phyloP scores from a whole-genome alignment of 2,329 filamentous ascomycete species.

The Xylariales sp. region DNA sequence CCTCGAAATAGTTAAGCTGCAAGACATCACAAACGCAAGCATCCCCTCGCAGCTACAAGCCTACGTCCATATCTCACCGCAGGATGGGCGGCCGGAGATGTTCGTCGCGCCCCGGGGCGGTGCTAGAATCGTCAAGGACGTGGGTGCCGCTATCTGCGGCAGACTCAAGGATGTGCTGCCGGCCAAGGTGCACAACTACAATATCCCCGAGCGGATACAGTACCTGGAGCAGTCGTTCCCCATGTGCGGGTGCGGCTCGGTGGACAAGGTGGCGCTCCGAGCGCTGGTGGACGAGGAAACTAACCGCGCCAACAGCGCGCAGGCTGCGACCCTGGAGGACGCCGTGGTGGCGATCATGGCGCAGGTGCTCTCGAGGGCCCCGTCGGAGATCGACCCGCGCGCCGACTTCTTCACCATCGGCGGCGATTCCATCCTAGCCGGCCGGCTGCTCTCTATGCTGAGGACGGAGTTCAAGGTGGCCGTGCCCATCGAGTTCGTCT shows the following conservation, averaged over 20 bases:
- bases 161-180: slow-evolving; percentile 7
- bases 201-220: slow-evolving; percentile 6
- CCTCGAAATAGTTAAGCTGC: slow-evolving; percentile 18
- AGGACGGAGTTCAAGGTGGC: slow-evolving; percentile 44
- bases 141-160: not conserved
- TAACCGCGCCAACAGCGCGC: slow-evolving; percentile 2
- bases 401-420: slow-evolving; percentile 45
- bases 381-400: slow-evolving; percentile 30
- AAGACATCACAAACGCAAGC: slow-evolving; percentile 14
- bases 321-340: slow-evolving; percentile 3
- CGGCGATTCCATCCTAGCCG: slow-evolving; percentile 50
- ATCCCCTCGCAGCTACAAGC: slow-evolving; percentile 3
- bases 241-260: slow-evolving; percentile 2
- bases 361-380: slow-evolving; percentile 34
- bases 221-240: slow-evolving; percentile 5
- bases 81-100: slow-evolving; percentile 1
- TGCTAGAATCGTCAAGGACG: slow-evolving; percentile 1
- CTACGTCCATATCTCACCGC: slow-evolving; percentile 4
- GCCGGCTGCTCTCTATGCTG: slow-evolving; percentile 44
- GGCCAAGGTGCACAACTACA: slow-evolving; percentile 23
- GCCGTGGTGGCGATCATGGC: slow-evolving; percentile 32
- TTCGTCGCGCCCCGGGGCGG: slow-evolving; percentile 5
- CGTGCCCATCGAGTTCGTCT: slow-evolving; percentile 46
- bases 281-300: slow-evolving; percentile 2
- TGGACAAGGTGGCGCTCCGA: slow-evolving; percentile 1